These are phyloP conservation scores for Pseudopyrenochaeta lycopersici DNA, from an alignment of 2,329 filamentous ascomycete species.

Conservation along the genomic window DNA sequence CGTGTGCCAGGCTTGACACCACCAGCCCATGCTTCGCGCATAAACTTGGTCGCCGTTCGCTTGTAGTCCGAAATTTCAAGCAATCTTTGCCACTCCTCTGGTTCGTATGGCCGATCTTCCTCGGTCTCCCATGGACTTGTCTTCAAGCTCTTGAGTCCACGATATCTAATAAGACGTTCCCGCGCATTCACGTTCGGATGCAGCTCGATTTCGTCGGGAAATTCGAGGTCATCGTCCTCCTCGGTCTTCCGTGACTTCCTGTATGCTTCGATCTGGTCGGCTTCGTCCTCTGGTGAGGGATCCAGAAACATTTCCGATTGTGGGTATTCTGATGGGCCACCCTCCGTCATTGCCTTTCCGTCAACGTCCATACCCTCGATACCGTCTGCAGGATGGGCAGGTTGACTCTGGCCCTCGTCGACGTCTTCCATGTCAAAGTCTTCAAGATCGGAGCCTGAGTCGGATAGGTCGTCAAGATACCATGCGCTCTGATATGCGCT, in stretches of 20 bases:
- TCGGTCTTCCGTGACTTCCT: conserved; percentile 80
- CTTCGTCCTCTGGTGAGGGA: conserved; percentile 81
- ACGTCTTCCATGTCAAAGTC: conserved; percentile 68
- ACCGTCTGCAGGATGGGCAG: conserved; percentile 80
- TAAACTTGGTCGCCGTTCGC: conserved; percentile 76
- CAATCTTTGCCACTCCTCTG: conserved; percentile 86
- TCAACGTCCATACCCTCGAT: conserved; percentile 68
- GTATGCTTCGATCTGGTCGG: conserved; percentile 82
- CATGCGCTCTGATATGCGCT: conserved; percentile 94
- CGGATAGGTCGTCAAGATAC: conserved; percentile 85
- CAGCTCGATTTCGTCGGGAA: conserved; percentile 96
- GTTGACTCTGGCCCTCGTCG: conserved; percentile 60
- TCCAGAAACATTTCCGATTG: conserved; percentile 92
- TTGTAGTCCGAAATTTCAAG: conserved; percentile 91
- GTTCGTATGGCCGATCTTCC: conserved; percentile 86
- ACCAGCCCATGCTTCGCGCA: conserved; percentile 86
- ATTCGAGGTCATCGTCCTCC: conserved; percentile 89
- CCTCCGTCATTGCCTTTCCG: conserved; percentile 74
- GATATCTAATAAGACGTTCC: conserved; percentile 85
- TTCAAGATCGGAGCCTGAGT: conserved; percentile 83
- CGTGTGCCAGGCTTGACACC: conserved; percentile 85
- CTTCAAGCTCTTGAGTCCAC: conserved; percentile 89
- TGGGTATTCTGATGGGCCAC: conserved; percentile 85
- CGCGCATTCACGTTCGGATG: conserved; percentile 85
- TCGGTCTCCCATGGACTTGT: conserved; percentile 89